Conservation (phyloP, 345 rosid species). For the Populus pruinosa region DNA sequence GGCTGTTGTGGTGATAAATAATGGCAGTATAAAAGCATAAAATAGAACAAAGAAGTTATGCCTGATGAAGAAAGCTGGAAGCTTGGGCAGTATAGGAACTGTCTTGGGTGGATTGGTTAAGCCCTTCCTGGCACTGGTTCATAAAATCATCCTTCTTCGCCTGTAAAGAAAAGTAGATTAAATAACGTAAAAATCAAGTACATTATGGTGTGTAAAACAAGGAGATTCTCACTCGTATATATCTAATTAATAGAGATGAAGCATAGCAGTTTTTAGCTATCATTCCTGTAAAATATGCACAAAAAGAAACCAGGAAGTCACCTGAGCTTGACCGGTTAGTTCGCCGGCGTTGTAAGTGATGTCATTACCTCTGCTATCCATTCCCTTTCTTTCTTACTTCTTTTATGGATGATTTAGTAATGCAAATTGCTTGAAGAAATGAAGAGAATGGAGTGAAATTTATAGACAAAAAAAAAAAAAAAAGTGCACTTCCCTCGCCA, state of each 20-base stretch:
- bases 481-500: neutral
- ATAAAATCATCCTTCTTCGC: constrained; percentile 3
- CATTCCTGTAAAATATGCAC: neutral
- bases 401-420: neutral
- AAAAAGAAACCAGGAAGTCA: neutral
- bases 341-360: neutral
- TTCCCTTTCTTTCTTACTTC: constrained; percentile 10
- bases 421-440: neutral
- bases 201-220: neutral
- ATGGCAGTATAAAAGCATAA: neutral
- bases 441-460: neutral
- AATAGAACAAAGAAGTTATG: neutral
- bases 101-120: neutral
- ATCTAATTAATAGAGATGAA: no score
- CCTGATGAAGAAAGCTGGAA: constrained; percentile 26
- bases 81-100: constrained; percentile 12
- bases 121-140: neutral
- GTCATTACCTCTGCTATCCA: neutral
- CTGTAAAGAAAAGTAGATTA: neutral
- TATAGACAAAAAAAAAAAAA: neutral
- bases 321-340: constrained; percentile 15
- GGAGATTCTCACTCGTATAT: no score
- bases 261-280: no score
- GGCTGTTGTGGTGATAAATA: neutral
- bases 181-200: neutral